Percentiles rank a stretch among this genome's conserved stretches.
Evolutionary conservation across 208 protist species (phyloP).

Genomic region (Trypanosomatidae sp.): DNA sequence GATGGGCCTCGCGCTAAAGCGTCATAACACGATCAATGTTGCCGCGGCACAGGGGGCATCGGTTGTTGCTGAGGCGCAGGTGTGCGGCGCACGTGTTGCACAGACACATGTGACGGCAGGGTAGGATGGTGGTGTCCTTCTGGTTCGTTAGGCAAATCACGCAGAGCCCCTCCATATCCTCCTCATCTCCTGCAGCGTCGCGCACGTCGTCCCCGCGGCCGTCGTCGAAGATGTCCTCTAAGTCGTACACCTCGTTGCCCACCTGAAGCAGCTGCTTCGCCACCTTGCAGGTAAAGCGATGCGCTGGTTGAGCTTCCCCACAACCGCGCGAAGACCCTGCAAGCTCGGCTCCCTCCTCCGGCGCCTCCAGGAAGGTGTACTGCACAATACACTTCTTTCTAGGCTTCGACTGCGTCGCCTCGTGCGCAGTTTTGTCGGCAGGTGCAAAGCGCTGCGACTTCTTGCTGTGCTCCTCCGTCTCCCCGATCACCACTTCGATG

Average conservation of each 20-base stretch:
- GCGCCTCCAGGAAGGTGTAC: constrained; percentile 33
- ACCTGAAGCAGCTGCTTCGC: constrained; percentile 76
- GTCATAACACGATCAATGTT: constrained; percentile 76
- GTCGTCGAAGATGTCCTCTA: constrained; percentile 82
- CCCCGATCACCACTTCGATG: constrained; percentile 33
- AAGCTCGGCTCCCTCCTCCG: neutral
- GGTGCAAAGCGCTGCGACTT: neutral
- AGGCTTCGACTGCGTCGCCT: neutral
- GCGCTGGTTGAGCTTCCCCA: neutral
- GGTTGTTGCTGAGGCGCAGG: constrained; percentile 74
- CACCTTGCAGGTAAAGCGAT: constrained; percentile 26
- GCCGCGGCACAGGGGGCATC: constrained; percentile 90
- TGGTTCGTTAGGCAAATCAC: constrained; percentile 88
- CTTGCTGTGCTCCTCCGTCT: constrained; percentile 6
- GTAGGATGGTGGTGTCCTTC: constrained; percentile 88
- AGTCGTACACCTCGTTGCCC: constrained; percentile 71
- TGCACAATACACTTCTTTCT: constrained; percentile 15
- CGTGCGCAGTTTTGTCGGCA: neutral
- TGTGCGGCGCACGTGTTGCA: constrained; percentile 86
- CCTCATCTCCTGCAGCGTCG: constrained; percentile 17
- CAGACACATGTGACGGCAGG: constrained; percentile 93
- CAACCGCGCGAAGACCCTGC: neutral
- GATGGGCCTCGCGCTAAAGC: constrained; percentile 18
- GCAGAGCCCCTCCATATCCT: constrained; percentile 57
- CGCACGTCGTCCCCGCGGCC: constrained; percentile 29